Percentiles rank a stretch among this genome's conserved stretches.
phyloP scores from a whole-genome alignment of 352 stramenopile species.

The Phytophthora macrochlamydospora region DNA sequence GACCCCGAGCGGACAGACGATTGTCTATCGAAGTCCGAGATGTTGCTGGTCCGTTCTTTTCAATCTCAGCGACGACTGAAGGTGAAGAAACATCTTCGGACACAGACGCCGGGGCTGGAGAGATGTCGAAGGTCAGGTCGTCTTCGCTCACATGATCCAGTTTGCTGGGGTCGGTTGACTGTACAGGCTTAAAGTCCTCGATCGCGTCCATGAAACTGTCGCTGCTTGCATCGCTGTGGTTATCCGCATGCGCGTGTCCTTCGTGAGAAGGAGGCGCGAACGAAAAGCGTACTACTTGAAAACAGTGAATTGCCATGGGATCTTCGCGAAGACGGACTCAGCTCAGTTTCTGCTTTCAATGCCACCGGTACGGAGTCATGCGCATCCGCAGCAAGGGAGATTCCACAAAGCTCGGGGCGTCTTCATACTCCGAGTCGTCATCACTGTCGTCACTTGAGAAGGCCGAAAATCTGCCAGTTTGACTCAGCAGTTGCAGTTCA shows the following conservation, averaged over 20 bases:
- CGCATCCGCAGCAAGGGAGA: neutral
- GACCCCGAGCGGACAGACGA: slow-evolving; percentile 35
- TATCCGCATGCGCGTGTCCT: slow-evolving; percentile 13
- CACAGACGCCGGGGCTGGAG: neutral
- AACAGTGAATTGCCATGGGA: slow-evolving; percentile 6
- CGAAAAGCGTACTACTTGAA: slow-evolving; percentile 13
- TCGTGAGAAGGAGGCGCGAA: slow-evolving; percentile 23
- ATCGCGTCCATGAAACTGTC: slow-evolving; percentile 38
- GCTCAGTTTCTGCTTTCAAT: slow-evolving; percentile 5
- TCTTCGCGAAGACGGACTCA: slow-evolving; percentile 8
- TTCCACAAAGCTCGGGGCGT: slow-evolving; percentile 27
- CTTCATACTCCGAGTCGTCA: slow-evolving; percentile 42
- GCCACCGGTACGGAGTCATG: neutral
- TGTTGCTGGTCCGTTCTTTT: slow-evolving; percentile 24
- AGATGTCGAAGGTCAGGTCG: slow-evolving; percentile 14
- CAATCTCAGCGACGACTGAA: slow-evolving; percentile 7
- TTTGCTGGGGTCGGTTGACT: slow-evolving; percentile 9
- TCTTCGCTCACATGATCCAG: slow-evolving; percentile 13
- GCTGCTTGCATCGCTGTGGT: slow-evolving; percentile 34
- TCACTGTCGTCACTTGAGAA: slow-evolving; percentile 43
- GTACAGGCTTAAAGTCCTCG: slow-evolving; percentile 28
- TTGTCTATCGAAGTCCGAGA: slow-evolving; percentile 37
- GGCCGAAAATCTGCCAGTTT: slow-evolving; percentile 52
- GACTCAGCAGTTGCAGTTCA: slow-evolving; percentile 53
- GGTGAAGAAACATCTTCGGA: neutral